Conservation (phyloP, 345 rosid species). For the Cardiospermum halicacabum region DNA sequence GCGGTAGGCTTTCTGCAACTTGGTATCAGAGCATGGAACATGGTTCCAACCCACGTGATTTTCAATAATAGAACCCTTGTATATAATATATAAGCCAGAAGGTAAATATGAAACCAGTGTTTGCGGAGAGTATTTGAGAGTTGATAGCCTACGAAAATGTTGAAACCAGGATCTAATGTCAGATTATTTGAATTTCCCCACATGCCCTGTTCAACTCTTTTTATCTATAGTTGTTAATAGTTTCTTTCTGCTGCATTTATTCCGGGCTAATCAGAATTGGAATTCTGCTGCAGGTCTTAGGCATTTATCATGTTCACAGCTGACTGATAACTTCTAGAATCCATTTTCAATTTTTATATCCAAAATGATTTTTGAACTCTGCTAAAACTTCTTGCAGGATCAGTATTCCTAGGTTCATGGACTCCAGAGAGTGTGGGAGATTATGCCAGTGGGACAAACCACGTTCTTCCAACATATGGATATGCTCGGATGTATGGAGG, state of each 20-base stretch:
- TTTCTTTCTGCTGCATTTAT: neutral
- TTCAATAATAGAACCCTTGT: too few relatives aligned
- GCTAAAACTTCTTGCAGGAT: slow-evolving; percentile 40
- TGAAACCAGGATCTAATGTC: too few relatives aligned
- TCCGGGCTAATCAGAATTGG: neutral
- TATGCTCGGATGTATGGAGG: slow-evolving; percentile 94
- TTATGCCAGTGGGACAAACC: slow-evolving; percentile 93
- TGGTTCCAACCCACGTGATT: too few relatives aligned
- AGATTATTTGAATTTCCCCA: neutral
- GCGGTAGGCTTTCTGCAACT: too few relatives aligned
- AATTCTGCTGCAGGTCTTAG: neutral
- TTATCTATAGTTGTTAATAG: neutral
- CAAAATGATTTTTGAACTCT: neutral
- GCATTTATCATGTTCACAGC: neutral
- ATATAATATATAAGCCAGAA: too few relatives aligned
- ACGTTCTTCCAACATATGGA: slow-evolving; percentile 87
- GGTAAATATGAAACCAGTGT: too few relatives aligned
- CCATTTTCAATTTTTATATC: neutral
- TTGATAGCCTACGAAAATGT: too few relatives aligned
- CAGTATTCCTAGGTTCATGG: slow-evolving; percentile 87
- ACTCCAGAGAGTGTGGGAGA: slow-evolving; percentile 98
- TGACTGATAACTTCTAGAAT: neutral
- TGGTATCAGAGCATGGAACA: too few relatives aligned
- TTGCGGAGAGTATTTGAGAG: too few relatives aligned
- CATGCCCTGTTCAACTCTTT: neutral